These are phyloP conservation scores for Posidonia australis DNA, from an alignment of 106 monocot genomes.

Conservation along the genomic window DNA sequence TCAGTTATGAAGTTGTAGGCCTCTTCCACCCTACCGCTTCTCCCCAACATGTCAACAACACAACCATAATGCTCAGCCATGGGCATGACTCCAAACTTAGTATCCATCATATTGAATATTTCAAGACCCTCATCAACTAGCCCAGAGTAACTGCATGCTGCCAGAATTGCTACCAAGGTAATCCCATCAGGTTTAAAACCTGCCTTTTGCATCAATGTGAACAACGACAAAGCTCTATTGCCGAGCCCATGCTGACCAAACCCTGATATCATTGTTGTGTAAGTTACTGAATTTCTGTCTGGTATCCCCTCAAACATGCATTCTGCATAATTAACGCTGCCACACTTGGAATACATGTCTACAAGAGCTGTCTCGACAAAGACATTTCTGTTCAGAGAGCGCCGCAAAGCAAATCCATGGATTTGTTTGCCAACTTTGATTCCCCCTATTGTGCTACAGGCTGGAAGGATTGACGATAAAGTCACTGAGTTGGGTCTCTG, in stretches of 20 bases:
- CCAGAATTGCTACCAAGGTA: slow-evolving; percentile 64
- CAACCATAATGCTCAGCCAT: slow-evolving; percentile 72
- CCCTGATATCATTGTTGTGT: slow-evolving; percentile 82
- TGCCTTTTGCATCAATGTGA: slow-evolving; percentile 39
- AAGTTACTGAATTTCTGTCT: slow-evolving; percentile 54
- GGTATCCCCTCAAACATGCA: slow-evolving; percentile 45
- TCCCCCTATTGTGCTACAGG: slow-evolving; percentile 53
- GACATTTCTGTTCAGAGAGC: slow-evolving; percentile 38
- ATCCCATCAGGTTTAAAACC: slow-evolving; percentile 59
- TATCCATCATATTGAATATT: slow-evolving; percentile 50
- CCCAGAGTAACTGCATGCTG: slow-evolving; percentile 79
- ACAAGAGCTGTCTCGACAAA: slow-evolving; percentile 78
- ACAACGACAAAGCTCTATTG: slow-evolving; percentile 52
- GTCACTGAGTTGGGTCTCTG: slow-evolving; percentile 56
- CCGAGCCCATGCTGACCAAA: slow-evolving; percentile 77
- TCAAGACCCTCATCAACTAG: slow-evolving; percentile 73
- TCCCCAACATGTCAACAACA: slow-evolving; percentile 79
- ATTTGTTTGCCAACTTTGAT: slow-evolving; percentile 47
- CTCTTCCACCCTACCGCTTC: slow-evolving; percentile 78
- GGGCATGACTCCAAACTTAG: slow-evolving; percentile 36
- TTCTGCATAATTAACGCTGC: slow-evolving; percentile 51
- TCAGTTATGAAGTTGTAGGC: slow-evolving; percentile 57
- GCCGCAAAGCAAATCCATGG: slow-evolving; percentile 63
- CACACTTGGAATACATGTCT: slow-evolving; percentile 88
- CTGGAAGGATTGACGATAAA: slow-evolving; percentile 57